Evolutionary conservation across 768 basidiomycete genomes (phyloP).

Genomic region (Mycena alexandri): DNA sequence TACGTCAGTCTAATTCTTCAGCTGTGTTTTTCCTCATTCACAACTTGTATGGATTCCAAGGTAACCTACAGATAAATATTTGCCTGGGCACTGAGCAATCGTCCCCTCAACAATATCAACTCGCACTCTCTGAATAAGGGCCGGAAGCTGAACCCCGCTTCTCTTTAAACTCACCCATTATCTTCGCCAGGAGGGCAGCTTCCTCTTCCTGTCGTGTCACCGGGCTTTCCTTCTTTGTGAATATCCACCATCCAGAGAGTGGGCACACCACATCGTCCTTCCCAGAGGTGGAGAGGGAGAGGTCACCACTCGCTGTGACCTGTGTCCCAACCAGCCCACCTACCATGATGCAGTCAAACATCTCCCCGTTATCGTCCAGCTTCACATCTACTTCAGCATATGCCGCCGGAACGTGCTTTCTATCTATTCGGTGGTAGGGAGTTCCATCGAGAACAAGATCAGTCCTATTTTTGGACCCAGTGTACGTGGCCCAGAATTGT

Average conservation of each 20-base stretch:
- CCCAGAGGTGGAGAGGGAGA: conserved; percentile 17
- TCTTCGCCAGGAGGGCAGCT: too few relatives aligned
- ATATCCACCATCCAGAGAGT: conserved; percentile 30
- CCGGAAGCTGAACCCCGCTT: too few relatives aligned
- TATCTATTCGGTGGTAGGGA: conserved; percentile 4
- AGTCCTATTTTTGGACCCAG: background rate
- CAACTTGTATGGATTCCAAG: too few relatives aligned
- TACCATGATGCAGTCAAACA: conserved; percentile 44
- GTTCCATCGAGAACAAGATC: background rate
- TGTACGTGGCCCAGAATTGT: conserved; percentile 19
- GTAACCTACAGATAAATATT: too few relatives aligned
- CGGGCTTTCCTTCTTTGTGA: conserved; percentile 4
- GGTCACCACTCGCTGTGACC: conserved; percentile 16
- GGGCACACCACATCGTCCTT: conserved; percentile 18
- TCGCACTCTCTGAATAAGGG: too few relatives aligned
- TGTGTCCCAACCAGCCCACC: conserved; percentile 43
- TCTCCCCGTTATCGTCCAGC: conserved; percentile 43
- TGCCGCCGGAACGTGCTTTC: conserved; percentile 42
- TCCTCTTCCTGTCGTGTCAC: too few relatives aligned
- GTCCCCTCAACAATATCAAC: too few relatives aligned
- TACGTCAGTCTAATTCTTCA: too few relatives aligned
- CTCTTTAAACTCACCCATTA: too few relatives aligned
- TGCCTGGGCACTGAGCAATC: too few relatives aligned
- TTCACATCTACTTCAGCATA: conserved; percentile 45
- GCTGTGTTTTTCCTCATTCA: too few relatives aligned